These are phyloP conservation scores for Sambucus nigra DNA, from an alignment of 129 eudicot species.

Conservation along the genomic window DNA sequence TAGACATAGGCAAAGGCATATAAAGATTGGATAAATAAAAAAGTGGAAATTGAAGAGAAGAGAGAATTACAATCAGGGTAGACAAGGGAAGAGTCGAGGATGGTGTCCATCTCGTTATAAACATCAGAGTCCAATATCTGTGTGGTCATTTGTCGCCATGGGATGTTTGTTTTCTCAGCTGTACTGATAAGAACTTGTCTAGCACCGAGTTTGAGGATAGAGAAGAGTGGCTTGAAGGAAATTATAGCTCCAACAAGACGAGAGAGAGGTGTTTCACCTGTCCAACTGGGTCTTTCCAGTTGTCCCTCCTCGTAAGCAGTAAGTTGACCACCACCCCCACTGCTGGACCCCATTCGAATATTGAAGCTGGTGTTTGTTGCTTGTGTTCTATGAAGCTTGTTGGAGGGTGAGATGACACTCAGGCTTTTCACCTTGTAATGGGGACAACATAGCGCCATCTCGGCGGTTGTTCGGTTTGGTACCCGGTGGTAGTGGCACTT, in stretches of 20 bases:
- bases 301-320: conserved; percentile 74
- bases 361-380: conserved; percentile 8
- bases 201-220: conserved; percentile 81
- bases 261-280: conserved; percentile 86
- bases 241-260: conserved; percentile 83
- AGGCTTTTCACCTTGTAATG: conserved; percentile 15
- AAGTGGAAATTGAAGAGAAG: background rate
- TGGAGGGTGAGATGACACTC: conserved; percentile 14
- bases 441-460: conserved; percentile 1
- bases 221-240: conserved; percentile 71
- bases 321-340: conserved; percentile 18
- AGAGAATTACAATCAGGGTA: conserved; percentile 79
- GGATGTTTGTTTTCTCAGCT: conserved; percentile 89
- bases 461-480: conserved; percentile 5
- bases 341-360: conserved; percentile 28
- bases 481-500: background rate
- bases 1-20: background rate
- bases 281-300: conserved; percentile 83
- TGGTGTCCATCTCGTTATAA: conserved; percentile 56
- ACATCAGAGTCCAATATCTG: conserved; percentile 88
- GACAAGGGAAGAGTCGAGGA: conserved; percentile 41
- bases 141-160: conserved; percentile 88
- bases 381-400: conserved; percentile 3
- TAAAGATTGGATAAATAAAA: background rate
- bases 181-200: conserved; percentile 92